These are phyloP conservation scores for Cystofilobasidium bisporidii DNA, from an alignment of 768 basidiomycete species.

Conservation along the genomic window DNA sequence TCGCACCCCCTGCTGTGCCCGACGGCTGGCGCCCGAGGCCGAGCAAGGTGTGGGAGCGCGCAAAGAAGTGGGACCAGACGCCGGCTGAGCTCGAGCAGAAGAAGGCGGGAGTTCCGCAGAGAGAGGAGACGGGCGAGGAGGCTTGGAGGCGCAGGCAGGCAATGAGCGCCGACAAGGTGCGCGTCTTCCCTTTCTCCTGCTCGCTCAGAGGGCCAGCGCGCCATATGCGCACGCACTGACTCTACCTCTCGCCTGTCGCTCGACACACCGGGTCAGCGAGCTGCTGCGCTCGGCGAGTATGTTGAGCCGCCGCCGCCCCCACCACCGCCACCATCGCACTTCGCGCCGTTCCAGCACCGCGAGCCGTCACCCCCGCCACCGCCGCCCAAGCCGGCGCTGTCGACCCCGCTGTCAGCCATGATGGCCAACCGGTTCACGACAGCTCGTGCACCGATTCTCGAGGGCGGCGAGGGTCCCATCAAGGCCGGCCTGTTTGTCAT, in stretches of 20 bases:
- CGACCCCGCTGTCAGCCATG: constrained; percentile 72
- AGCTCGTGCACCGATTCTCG: constrained; percentile 44
- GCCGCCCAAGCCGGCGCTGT: constrained; percentile 80
- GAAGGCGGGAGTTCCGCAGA: constrained; percentile 30
- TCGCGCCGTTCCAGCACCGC: constrained; percentile 24
- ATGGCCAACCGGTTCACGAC: constrained; percentile 93
- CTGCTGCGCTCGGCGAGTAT: constrained; percentile 70
- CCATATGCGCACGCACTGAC: too few relatives aligned
- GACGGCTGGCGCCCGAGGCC: constrained; percentile 79
- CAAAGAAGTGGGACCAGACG: constrained; percentile 35
- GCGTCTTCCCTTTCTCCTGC: too few relatives aligned
- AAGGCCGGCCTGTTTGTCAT: constrained; percentile 41
- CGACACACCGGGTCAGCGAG: constrained; percentile 51
- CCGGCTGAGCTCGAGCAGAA: constrained; percentile 30
- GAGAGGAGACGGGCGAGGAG: constrained; percentile 28
- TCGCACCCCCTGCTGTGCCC: constrained; percentile 71
- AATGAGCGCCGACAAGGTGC: constrained; percentile 64
- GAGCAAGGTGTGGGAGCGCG: constrained; percentile 55
- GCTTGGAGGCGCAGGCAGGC: constrained; percentile 45
- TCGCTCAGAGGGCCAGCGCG: too few relatives aligned
- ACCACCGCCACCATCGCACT: constrained; percentile 52
- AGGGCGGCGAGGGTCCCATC: constrained; percentile 37
- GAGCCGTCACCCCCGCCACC: constrained; percentile 50
- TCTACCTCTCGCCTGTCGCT: background rate
- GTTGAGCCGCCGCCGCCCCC: constrained; percentile 40